A percentile compares a stretch with the other conserved stretches of the same genome.
Conservation (phyloP, 2,329 filamentous ascomycete species). For the Setomelanomma holmii region DNA sequence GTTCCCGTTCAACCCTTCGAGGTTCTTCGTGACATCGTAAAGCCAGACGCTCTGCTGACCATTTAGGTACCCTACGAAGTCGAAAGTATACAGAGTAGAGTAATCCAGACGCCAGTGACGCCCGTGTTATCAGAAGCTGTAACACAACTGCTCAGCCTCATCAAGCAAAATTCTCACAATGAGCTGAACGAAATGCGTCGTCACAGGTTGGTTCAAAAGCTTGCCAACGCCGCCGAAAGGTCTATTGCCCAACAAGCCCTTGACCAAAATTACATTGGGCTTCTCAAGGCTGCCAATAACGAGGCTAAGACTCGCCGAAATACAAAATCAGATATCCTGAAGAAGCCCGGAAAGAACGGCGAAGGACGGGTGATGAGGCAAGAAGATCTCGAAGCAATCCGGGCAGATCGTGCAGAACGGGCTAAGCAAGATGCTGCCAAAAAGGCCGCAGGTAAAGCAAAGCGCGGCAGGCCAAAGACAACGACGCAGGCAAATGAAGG, state of each 20-base stretch:
- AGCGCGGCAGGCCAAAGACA: too few relatives aligned
- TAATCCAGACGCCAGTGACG: conserved; percentile 30
- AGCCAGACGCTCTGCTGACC: conserved; percentile 21
- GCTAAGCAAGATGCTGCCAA: conserved; percentile 12
- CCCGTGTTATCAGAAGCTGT: conserved; percentile 22
- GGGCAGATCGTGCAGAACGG: conserved; percentile 23
- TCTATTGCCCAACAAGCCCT: conserved; percentile 24
- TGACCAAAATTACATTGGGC: conserved; percentile 29
- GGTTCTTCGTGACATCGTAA: conserved; percentile 36
- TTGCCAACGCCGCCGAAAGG: conserved; percentile 30
- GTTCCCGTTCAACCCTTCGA: conserved; percentile 40
- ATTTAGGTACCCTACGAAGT: conserved; percentile 20
- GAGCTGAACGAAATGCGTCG: conserved; percentile 20
- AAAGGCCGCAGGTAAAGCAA: neutral
- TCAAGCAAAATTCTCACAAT: conserved; percentile 21
- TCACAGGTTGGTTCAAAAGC: conserved; percentile 15
- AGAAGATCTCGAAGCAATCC: conserved; percentile 25
- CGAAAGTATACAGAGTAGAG: conserved; percentile 27
- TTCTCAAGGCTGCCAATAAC: conserved; percentile 19
- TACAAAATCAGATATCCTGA: conserved; percentile 29
- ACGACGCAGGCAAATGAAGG: too few relatives aligned
- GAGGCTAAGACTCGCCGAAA: conserved; percentile 31
- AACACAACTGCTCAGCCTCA: conserved; percentile 19
- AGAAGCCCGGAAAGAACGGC: too few relatives aligned
- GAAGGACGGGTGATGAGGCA: conserved; percentile 35